A percentile compares a stretch with the other conserved stretches of the same genome.
phyloP scores from a whole-genome alignment of 805 yeast species.

The Isabelozyma heimii region DNA sequence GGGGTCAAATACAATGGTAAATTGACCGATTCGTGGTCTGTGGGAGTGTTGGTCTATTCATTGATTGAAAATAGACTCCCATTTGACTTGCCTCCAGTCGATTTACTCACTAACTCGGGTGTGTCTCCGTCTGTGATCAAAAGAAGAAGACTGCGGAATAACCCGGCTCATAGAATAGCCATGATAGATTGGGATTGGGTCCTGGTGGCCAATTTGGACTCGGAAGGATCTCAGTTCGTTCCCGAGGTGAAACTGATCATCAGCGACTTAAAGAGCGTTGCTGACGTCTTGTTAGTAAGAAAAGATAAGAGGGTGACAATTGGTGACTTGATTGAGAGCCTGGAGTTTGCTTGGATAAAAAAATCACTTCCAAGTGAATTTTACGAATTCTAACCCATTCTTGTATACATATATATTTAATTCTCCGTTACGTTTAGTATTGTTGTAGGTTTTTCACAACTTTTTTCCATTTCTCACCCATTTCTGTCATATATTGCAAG shows the following conservation, averaged over 20 bases:
- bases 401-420: too few species aligned
- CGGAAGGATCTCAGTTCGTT: constrained; percentile 3
- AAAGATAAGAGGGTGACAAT: constrained; percentile 31
- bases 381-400: neutral
- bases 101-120: constrained; percentile 27
- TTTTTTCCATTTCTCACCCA: too few species aligned
- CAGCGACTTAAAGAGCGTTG: constrained; percentile 22
- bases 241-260: constrained; percentile 16
- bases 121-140: constrained; percentile 41
- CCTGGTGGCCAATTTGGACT: constrained; percentile 23
- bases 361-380: constrained; percentile 12
- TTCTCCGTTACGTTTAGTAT: neutral
- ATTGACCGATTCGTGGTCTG: constrained; percentile 90
- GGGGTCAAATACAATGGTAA: constrained; percentile 91
- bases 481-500: too few species aligned
- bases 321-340: constrained; percentile 11
- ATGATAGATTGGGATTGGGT: constrained; percentile 91
- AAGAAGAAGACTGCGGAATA: constrained; percentile 43
- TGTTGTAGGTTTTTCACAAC: too few species aligned
- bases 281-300: constrained; percentile 33
- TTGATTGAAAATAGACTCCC: constrained; percentile 85
- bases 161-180: constrained; percentile 86
- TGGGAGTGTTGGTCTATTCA: constrained; percentile 88
- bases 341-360: constrained; percentile 24
- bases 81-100: constrained; percentile 77